Evolutionary conservation across 768 basidiomycete genomes (phyloP).

Genomic region (Lentinula edodes): DNA sequence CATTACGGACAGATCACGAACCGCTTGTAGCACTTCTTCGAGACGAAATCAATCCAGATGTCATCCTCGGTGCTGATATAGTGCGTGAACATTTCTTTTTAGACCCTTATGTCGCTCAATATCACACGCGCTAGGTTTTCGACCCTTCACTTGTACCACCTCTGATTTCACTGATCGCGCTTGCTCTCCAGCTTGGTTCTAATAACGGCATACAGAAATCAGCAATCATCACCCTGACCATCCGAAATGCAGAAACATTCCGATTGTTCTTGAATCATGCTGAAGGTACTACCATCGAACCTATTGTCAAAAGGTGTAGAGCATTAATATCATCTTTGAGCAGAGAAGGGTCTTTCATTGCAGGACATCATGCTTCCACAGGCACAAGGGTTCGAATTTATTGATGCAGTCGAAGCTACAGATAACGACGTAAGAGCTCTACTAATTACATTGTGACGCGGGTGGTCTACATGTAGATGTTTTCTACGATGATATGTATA

Average conservation of each 20-base stretch:
- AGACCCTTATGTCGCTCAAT: background rate
- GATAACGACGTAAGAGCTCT: background rate
- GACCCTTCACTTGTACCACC: constrained; percentile 58
- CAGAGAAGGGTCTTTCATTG: background rate
- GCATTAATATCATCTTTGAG: background rate
- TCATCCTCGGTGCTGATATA: constrained; percentile 72
- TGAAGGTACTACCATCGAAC: background rate
- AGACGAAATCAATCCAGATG: constrained; percentile 40
- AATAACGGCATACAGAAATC: constrained; percentile 9
- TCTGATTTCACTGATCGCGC: constrained; percentile 42
- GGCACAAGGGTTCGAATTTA: background rate
- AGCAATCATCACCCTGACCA: constrained; percentile 47
- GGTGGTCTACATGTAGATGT: background rate
- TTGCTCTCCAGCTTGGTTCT: constrained; percentile 31
- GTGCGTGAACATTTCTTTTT: constrained; percentile 23
- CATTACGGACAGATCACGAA: constrained; percentile 29
- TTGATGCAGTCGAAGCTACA: background rate
- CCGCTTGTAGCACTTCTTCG: constrained; percentile 28
- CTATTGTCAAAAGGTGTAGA: background rate
- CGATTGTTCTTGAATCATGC: constrained; percentile 30
- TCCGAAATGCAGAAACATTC: constrained; percentile 54
- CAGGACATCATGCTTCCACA: background rate
- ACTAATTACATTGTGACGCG: background rate
- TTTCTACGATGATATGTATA: background rate
- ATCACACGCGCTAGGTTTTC: constrained; percentile 45